These are phyloP conservation scores for Citrus reticulata DNA, from an alignment of 345 rosid genomes.

Conservation along the genomic window DNA sequence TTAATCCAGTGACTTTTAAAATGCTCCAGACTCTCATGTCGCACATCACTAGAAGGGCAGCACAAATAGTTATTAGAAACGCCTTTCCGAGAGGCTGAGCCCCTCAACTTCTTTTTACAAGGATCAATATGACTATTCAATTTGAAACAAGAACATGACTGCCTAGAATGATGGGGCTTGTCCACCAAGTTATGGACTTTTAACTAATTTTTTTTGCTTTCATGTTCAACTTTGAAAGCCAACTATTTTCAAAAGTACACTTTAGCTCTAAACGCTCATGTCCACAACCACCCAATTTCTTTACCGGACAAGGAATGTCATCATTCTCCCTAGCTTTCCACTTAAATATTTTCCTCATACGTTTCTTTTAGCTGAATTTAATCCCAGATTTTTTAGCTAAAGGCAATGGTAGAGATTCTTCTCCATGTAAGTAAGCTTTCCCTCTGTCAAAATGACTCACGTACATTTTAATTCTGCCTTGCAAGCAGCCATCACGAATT, in stretches of 20 bases:
- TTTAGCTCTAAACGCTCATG: conserved; percentile 33
- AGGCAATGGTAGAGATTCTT: neutral
- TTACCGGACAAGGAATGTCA: conserved; percentile 43
- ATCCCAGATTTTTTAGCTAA: neutral
- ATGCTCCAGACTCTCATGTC: too few species aligned
- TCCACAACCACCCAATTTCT: conserved; percentile 49
- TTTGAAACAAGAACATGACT: too few species aligned
- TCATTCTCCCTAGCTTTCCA: conserved; percentile 60
- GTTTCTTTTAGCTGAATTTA: conserved; percentile 11
- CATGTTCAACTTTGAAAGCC: conserved; percentile 34
- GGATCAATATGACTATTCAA: too few species aligned
- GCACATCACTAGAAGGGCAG: too few species aligned
- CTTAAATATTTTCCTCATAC: conserved; percentile 2
- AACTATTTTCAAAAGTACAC: conserved; percentile 31
- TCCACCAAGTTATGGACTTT: too few species aligned
- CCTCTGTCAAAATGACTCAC: conserved; percentile 23
- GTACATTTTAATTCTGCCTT: conserved; percentile 23
- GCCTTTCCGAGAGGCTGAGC: too few species aligned
- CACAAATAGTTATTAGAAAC: too few species aligned
- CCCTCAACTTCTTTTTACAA: too few species aligned
- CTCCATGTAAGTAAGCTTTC: conserved; percentile 41
- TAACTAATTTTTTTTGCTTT: neutral
- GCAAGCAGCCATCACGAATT: conserved; percentile 44
- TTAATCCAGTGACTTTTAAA: too few species aligned
- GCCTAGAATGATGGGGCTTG: too few species aligned